A percentile compares a stretch with the other conserved stretches of the same genome.
phyloP scores from a whole-genome alignment of 805 yeast species.

The Danielozyma ontarioensis region DNA sequence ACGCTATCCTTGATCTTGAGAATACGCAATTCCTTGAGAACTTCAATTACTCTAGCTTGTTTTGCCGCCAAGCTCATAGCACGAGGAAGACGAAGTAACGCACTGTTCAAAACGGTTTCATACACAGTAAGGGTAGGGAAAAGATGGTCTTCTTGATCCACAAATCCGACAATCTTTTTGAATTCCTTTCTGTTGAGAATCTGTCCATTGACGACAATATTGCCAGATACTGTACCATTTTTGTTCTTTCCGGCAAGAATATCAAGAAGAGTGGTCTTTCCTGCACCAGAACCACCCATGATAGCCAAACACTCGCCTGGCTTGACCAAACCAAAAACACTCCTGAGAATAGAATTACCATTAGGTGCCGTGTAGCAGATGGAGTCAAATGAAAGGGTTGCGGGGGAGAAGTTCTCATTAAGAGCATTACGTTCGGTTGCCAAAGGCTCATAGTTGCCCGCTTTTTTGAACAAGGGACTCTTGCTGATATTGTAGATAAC shows the following conservation, averaged over 20 bases:
- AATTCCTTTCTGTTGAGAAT: conserved; percentile 38
- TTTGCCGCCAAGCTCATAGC: conserved; percentile 71
- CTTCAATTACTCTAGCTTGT: conserved; percentile 74
- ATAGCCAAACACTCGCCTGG: conserved; percentile 92
- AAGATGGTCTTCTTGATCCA: conserved; percentile 89
- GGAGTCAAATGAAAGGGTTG: conserved; percentile 70
- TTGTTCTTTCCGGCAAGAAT: conserved; percentile 87
- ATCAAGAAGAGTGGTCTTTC: conserved; percentile 90
- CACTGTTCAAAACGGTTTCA: conserved; percentile 92
- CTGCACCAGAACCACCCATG: conserved; percentile 99
- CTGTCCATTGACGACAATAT: conserved; percentile 72
- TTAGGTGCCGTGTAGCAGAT: conserved; percentile 51
- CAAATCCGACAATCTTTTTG: conserved; percentile 79
- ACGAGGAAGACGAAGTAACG: conserved; percentile 79
- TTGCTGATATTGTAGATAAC: conserved; percentile 46
- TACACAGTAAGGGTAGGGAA: conserved; percentile 92
- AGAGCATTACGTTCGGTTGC: conserved; percentile 35
- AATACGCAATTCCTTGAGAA: conserved; percentile 80
- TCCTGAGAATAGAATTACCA: conserved; percentile 51
- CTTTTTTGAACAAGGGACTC: conserved; percentile 54
- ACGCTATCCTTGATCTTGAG: conserved; percentile 75
- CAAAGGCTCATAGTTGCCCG: conserved; percentile 28
- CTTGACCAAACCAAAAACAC: conserved; percentile 68
- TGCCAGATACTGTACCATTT: conserved; percentile 65
- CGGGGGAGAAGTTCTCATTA: conserved; percentile 54